Base-by-base conservation (phyloP, 495 filamentous ascomycete genomes). In the Xylaria nigripes region DNA sequence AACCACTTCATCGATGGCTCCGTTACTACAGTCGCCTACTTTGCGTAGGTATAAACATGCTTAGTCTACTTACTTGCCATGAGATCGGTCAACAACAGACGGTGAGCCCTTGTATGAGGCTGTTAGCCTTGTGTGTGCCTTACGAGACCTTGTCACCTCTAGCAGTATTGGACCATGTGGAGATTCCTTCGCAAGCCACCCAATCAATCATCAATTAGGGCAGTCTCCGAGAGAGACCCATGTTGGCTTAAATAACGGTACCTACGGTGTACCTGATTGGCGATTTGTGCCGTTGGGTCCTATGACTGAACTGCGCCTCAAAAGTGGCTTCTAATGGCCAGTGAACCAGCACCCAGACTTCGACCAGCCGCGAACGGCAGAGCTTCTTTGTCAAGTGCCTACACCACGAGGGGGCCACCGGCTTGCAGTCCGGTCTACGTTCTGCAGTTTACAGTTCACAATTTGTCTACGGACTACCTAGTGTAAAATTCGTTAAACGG, bases 161-260 rank as follows among this genome's bases (percentile, higher is more conserved):
- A 19, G 24, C 48, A 29, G 50, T 57, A 38, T 50, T 38, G 23
- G 51, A 23, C 38, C 54, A 49, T 54, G 52, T 61, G 50, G 58
- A 54, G 51, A 60, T 60, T 40, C 48, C 62, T 58, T 67, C 64
- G 64, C 56, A 67, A 59, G 25, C 49, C 29, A 24, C 55, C 64
- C 64, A 67, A 67, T 67, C 64, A 67, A 67, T 67, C 61, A 59
- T 48, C 59, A 59, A 40, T 21, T 54, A 48, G 54, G 57, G 56
- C 54, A 40, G 36, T 51, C 42, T 41, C 22, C 54, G 41, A 30
- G 29, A 16, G 29, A 21, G 29, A 30, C 24, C 40, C 54, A 2
- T 36, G 36, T 32, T 44, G n/a, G 18, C 24, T 30, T 24, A 25
- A 29, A 13, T 40, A 40, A 13, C 36, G 36, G 36, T 40, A 40